Conservation (phyloP, 805 yeast species). For the Sungouiozyma intestinalis region DNA sequence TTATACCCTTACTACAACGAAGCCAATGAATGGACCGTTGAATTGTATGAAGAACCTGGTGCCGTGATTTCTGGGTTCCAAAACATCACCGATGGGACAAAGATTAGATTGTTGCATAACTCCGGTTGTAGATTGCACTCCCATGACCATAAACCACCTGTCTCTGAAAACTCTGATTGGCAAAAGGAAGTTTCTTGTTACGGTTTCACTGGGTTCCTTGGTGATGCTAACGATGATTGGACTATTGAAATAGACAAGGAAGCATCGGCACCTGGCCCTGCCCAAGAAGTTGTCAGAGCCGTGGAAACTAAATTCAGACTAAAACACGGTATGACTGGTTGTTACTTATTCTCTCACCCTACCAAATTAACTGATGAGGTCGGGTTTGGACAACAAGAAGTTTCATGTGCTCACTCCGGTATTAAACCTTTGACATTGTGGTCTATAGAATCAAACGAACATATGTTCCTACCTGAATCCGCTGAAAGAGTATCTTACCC, state of each 20-base stretch:
- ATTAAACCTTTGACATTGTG: constrained; percentile 49
- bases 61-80: constrained; percentile 49
- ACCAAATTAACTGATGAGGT: constrained; percentile 63
- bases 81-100: constrained; percentile 57
- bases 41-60: constrained; percentile 50
- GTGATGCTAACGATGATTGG: constrained; percentile 82
- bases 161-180: constrained; percentile 60
- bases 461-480: constrained; percentile 34
- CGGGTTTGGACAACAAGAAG: constrained; percentile 77
- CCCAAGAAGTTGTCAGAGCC: constrained; percentile 51
- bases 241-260: constrained; percentile 60
- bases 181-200: constrained; percentile 74
- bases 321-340: constrained; percentile 72
- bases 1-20: constrained; percentile 68
- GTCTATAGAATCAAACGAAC: constrained; percentile 65
- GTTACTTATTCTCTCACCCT: constrained; percentile 63
- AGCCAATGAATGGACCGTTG: constrained; percentile 64
- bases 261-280: constrained; percentile 39
- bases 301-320: constrained; percentile 62
- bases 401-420: constrained; percentile 69
- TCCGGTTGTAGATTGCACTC: constrained; percentile 67
- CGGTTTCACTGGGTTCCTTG: constrained; percentile 66
- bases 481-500: constrained; percentile 47
- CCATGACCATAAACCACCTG: constrained; percentile 83
- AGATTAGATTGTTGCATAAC: constrained; percentile 55